Base-by-base conservation (phyloP, 768 basidiomycete species). In the Serpula lacrymans region DNA sequence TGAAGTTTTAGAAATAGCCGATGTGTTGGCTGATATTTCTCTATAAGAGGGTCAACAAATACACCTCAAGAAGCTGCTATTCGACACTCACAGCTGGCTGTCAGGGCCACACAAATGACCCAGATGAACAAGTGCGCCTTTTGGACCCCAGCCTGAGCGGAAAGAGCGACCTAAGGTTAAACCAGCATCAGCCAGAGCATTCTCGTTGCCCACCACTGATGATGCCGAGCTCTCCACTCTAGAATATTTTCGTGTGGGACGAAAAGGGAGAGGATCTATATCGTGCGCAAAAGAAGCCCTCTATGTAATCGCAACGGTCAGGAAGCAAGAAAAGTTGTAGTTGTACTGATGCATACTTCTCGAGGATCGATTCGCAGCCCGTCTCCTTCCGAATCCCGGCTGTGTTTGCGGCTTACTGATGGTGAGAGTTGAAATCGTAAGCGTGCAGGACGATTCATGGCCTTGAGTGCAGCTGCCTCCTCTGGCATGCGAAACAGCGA, bases 101-200 rank as follows among this genome's bases (percentile, higher is more conserved):
- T 55, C 64, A 18, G 83, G 81, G 6, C 70, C 65, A 63, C 87
- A 84, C 47, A 95, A 64, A 35, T 70, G 70, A n/a, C 90, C 93
- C 9, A 85, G 59, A 60, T 90, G 84, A 9, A 82, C 82, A 6
- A 97, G 56, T 27, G 69, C 71, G 1, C 91, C 91, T 26, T 77
- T 74, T 1, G 88, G 84, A 14, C 94, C 90, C 91, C 93, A 98
- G 4, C 89, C 82, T 2, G 86, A 89, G 42, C 92, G 75, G 61
- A 92, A 96, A 10, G 88, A 89, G 13, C 91, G 77, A 10, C 93
- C 93, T 41, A 93, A 67, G 1, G 86, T 76, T 25, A 97, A 68
- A 0, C 92, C 94, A 12, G 89, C 87, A 61, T 99, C 95, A 9
- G 80, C 68, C 31, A 80, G 64, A 21, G 74, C 69, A 3, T 72